Evolutionary conservation across 1,284 basidiomycete species (phyloP).

Genomic region (Ganoderma lucidum): DNA sequence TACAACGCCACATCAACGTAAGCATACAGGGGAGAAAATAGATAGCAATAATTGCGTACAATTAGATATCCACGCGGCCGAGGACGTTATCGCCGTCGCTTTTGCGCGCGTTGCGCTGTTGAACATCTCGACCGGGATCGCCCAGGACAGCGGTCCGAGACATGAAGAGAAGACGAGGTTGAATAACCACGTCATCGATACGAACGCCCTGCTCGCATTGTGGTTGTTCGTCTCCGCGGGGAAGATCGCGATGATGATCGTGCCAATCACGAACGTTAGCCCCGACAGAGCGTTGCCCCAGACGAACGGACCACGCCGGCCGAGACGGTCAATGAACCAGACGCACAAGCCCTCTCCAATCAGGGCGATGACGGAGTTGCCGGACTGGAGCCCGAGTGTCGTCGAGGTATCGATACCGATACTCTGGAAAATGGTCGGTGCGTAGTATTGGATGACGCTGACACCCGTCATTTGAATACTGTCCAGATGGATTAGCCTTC

Average conservation of each 20-base stretch:
- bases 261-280: slow-evolving; percentile 59
- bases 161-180: slow-evolving; percentile 64
- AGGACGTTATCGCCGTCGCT: slow-evolving; percentile 64
- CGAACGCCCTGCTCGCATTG: slow-evolving; percentile 38
- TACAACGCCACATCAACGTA: slow-evolving; percentile 2
- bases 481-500: slow-evolving; percentile 37
- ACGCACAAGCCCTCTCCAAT: slow-evolving; percentile 64
- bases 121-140: slow-evolving; percentile 55
- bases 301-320: slow-evolving; percentile 61
- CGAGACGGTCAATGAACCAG: slow-evolving; percentile 63
- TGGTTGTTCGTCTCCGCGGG: slow-evolving; percentile 54
- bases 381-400: slow-evolving; percentile 63
- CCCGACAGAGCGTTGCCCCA: slow-evolving; percentile 60
- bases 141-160: slow-evolving; percentile 62
- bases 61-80: slow-evolving; percentile 60
- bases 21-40: slow-evolving; percentile 32
- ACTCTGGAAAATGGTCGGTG: slow-evolving; percentile 52
- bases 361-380: slow-evolving; percentile 68
- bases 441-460: slow-evolving; percentile 58
- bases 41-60: slow-evolving; percentile 34
- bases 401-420: slow-evolving; percentile 49
- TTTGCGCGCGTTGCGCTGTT: slow-evolving; percentile 68
- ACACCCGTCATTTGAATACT: slow-evolving; percentile 59
- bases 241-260: slow-evolving; percentile 59
- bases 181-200: slow-evolving; percentile 47